A percentile compares a stretch with the other conserved stretches of the same genome.
phyloP scores from a whole-genome alignment of 2,329 filamentous ascomycete species.

The Trichoderma endophyticum region DNA sequence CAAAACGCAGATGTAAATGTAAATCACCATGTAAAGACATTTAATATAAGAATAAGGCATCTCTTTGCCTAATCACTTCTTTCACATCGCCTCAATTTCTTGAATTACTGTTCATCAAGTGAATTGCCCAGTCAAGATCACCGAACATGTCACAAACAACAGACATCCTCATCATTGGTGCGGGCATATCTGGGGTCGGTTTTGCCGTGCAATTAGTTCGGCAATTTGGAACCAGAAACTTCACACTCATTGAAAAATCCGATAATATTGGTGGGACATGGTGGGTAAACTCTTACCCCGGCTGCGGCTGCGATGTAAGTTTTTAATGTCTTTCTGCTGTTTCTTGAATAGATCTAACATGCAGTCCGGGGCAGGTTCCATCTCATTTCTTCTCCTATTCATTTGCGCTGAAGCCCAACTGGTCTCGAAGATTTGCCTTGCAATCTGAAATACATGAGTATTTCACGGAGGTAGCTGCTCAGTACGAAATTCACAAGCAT shows the following conservation, averaged over 20 bases:
- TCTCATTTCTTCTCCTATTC: slow-evolving; percentile 31
- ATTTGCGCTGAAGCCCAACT: slow-evolving; percentile 28
- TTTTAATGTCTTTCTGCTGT: not conserved
- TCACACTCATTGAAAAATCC: slow-evolving; percentile 27
- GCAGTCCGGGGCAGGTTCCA: slow-evolving; percentile 20
- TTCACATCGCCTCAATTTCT: not conserved
- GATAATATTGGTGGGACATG: slow-evolving; percentile 27
- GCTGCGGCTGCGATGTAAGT: slow-evolving; percentile 28
- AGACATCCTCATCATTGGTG: slow-evolving; percentile 29
- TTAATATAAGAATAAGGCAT: not conserved
- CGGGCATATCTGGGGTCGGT: slow-evolving; percentile 29
- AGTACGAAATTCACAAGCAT: slow-evolving; percentile 24
- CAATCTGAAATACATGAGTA: slow-evolving; percentile 29
- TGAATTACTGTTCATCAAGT: not conserved
- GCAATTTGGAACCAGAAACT: slow-evolving; percentile 22
- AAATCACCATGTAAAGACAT: not conserved
- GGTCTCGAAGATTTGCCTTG: slow-evolving; percentile 27
- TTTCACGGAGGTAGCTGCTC: slow-evolving; percentile 22
- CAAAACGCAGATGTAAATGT: not conserved
- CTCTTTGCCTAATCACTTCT: not conserved
- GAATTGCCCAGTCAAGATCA: not conserved
- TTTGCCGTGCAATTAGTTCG: slow-evolving; percentile 26
- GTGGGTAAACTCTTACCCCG: slow-evolving; percentile 29
- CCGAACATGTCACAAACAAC: slow-evolving; percentile 19
- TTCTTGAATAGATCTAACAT: not conserved